A percentile compares a stretch with the other conserved stretches of the same genome.
These are phyloP conservation scores for Trichoderma asperelloides DNA, from an alignment of 495 filamentous ascomycete genomes.

Conservation along the genomic window DNA sequence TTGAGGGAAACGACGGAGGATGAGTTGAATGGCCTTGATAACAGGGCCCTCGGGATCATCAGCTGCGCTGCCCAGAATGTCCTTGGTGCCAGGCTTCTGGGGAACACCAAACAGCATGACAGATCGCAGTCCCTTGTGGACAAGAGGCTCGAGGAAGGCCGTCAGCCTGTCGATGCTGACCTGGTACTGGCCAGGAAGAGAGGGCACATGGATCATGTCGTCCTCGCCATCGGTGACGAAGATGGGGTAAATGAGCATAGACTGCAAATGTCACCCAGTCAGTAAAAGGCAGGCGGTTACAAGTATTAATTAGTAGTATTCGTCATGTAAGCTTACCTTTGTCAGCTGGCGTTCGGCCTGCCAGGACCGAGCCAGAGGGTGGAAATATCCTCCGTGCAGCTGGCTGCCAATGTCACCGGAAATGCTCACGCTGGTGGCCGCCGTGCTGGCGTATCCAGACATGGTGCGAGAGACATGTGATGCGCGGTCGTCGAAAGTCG, in stretches of 20 bases:
- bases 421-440: conserved; percentile 90
- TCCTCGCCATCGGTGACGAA: conserved; percentile 93
- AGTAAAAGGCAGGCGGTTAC: background rate
- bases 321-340: conserved; percentile 50
- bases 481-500: conserved; percentile 48
- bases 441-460: conserved; percentile 69
- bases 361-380: conserved; percentile 85
- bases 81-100: conserved; percentile 67
- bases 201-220: conserved; percentile 83
- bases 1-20: conserved; percentile 73
- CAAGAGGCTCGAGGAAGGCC: conserved; percentile 74
- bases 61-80: conserved; percentile 84
- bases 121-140: conserved; percentile 78
- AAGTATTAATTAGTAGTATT: background rate
- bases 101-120: conserved; percentile 97
- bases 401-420: conserved; percentile 89
- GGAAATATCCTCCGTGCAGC: conserved; percentile 88
- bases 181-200: conserved; percentile 79
- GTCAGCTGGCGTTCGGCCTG: conserved; percentile 95
- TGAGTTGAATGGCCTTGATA: conserved; percentile 69
- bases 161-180: conserved; percentile 79
- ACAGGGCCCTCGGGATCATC: conserved; percentile 92
- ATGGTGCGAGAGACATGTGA: conserved; percentile 63
- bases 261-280: conserved; percentile 42
- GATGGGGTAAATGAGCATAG: conserved; percentile 95